Conservation (phyloP, 2,329 filamentous ascomycete genomes). For the Fusarium abutilonis region DNA sequence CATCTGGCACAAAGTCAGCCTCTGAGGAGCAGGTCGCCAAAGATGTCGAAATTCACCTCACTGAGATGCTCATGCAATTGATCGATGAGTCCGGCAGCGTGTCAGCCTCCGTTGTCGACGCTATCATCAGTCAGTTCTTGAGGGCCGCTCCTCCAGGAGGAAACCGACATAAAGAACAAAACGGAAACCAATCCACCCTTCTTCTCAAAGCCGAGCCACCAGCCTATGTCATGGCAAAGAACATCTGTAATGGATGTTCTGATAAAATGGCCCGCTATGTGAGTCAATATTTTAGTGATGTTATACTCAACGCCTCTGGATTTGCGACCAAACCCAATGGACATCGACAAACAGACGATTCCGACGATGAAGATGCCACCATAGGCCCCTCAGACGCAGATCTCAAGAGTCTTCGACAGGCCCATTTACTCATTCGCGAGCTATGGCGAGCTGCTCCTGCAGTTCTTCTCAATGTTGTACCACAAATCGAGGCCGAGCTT, state of each 20-base stretch:
- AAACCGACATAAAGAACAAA: conserved; percentile 69
- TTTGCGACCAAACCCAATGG: conserved; percentile 66
- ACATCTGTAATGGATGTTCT: conserved; percentile 85
- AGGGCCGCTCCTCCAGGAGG: conserved; percentile 79
- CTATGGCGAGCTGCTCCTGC: conserved; percentile 91
- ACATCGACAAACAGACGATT: conserved; percentile 67
- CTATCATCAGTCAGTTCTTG: conserved; percentile 95
- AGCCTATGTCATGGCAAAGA: conserved; percentile 96
- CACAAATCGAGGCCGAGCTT: conserved; percentile 91
- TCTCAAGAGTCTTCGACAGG: conserved; percentile 86
- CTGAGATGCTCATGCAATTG: conserved; percentile 81
- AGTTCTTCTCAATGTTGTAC: conserved; percentile 91
- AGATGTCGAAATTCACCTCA: conserved; percentile 94
- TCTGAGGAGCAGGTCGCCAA: conserved; percentile 87
- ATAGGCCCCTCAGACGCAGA: conserved; percentile 81
- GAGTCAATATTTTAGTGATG: conserved; percentile 95
- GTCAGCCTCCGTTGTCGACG: conserved; percentile 84
- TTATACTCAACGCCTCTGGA: conserved; percentile 87
- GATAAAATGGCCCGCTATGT: conserved; percentile 97
- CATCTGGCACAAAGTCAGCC: conserved; percentile 72
- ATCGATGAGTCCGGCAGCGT: conserved; percentile 85
- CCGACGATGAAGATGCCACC: conserved; percentile 69
- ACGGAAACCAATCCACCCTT: conserved; percentile 83
- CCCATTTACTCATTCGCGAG: conserved; percentile 88
- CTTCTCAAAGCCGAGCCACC: conserved; percentile 88